Base-by-base conservation (phyloP, 2,329 filamentous ascomycete species). In the Colletotrichum salicis region DNA sequence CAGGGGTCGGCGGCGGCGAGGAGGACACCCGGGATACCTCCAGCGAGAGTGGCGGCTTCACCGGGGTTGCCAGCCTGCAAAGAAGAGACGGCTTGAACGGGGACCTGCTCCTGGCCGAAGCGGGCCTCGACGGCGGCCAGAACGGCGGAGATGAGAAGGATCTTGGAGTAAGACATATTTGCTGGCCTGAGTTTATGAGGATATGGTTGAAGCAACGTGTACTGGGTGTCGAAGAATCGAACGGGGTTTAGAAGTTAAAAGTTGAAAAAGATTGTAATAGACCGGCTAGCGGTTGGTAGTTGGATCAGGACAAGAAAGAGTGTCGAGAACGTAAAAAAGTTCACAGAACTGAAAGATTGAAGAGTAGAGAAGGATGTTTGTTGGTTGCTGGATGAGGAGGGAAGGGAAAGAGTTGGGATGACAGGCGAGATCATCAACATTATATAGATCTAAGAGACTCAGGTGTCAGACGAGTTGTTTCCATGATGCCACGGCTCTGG, bases 1-100 rank as follows among this genome's bases (percentile, higher is more conserved):
- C 92, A 94, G 45, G 92, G 88, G 80, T 91, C 89, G 72, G 91
- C 88, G 54, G 84, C 91, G 31, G 86, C 91, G 24, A 93, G 85
- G 10, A 94, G 86, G 69, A 90, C 87, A 45, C 87, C 84, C 58
- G 92, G 88, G 35, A 91, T 88, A 19, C 82, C 82, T 64, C 91
- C 91, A 54, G 90, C 88, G 68, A 93, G 87, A 56, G 90, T 92
- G 51, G 86, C 86, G 59, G 91, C 91, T 74, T 86, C 86, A 55
- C 91, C 91, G 1, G 90, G 83, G 52, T 82, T 80, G 64, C 91
- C 91, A 67, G 88, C 86, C 66, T 84, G 79, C 31, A 92, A 86
- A 33, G 84, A 85, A 58, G 81, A 79, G 74, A 92, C 87, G 69
- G 85, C 87, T 29, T 81, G 76, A 62, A 91, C 89, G 61, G 90